These are phyloP conservation scores for Passiflora organensis DNA, from an alignment of 345 rosid species.

Conservation along the genomic window DNA sequence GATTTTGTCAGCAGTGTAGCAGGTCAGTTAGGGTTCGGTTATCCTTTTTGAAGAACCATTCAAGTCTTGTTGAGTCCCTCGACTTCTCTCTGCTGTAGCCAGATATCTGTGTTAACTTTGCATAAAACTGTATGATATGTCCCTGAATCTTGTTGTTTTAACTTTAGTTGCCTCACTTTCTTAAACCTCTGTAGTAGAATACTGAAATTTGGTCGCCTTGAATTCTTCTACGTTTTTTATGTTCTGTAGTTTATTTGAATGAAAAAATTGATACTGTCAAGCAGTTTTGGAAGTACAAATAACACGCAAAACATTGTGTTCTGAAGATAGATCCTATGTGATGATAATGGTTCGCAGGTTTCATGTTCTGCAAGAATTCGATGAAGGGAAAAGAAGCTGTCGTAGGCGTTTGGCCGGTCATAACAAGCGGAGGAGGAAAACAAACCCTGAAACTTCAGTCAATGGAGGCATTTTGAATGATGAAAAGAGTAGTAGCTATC, in stretches of 20 bases:
- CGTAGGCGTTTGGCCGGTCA: slow-evolving; percentile 99
- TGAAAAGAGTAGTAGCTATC: slow-evolving; percentile 72
- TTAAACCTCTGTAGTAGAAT: no score
- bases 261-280: neutral
- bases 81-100: no score
- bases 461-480: slow-evolving; percentile 53
- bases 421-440: slow-evolving; percentile 91
- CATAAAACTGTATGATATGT: neutral
- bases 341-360: slow-evolving; percentile 51
- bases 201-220: neutral
- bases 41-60: neutral
- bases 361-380: slow-evolving; percentile 93
- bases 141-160: neutral
- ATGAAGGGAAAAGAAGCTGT: slow-evolving; percentile 98
- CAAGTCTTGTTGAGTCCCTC: no score
- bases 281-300: no score
- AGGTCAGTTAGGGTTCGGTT: slow-evolving; percentile 13
- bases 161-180: no score
- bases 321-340: slow-evolving; percentile 28
- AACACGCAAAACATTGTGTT: neutral
- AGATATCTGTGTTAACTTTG: no score
- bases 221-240: no score
- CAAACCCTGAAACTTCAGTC: slow-evolving; percentile 63
- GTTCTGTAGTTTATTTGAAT: no score
- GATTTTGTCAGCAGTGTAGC: slow-evolving; percentile 36